These are phyloP conservation scores for Aspergillus glaucus DNA, from an alignment of 2,329 filamentous ascomycete genomes.

Conservation along the genomic window DNA sequence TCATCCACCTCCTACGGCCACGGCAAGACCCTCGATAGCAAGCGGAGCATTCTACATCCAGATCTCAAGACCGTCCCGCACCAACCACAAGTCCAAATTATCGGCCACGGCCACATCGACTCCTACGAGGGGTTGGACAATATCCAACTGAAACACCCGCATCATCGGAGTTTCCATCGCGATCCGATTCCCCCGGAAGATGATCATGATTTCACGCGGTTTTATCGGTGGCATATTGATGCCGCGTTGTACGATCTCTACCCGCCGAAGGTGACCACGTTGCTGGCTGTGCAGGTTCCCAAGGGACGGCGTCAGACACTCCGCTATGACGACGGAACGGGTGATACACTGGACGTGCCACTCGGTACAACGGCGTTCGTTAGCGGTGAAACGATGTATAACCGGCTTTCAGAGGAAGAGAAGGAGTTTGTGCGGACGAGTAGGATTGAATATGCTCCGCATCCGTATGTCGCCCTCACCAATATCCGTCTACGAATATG, in stretches of 20 bases:
- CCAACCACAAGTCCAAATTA: conserved; percentile 74
- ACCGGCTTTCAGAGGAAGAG: conserved; percentile 58
- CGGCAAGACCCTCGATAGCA: conserved; percentile 65
- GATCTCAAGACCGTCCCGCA: conserved; percentile 75
- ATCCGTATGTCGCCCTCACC: conserved; percentile 47
- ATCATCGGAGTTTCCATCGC: conserved; percentile 71
- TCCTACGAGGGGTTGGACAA: conserved; percentile 66
- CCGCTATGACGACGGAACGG: conserved; percentile 66
- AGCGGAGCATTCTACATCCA: conserved; percentile 63
- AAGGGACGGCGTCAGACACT: conserved; percentile 59
- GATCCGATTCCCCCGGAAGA: conserved; percentile 56
- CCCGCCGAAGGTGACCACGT: conserved; percentile 65
- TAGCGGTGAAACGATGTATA: conserved; percentile 64
- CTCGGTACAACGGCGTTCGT: conserved; percentile 73
- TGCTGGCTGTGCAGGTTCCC: conserved; percentile 69
- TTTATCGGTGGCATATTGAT: conserved; percentile 78
- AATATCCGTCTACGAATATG: neutral
- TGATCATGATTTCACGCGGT: conserved; percentile 52
- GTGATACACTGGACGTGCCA: conserved; percentile 60
- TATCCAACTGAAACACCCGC: conserved; percentile 65
- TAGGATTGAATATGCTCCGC: conserved; percentile 67
- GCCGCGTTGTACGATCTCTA: conserved; percentile 69
- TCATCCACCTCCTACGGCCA: conserved; percentile 62
- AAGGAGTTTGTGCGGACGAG: conserved; percentile 62
- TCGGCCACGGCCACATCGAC: conserved; percentile 65